phyloP scores from a whole-genome alignment of 768 basidiomycete species.

The Calvatia gigantea region DNA sequence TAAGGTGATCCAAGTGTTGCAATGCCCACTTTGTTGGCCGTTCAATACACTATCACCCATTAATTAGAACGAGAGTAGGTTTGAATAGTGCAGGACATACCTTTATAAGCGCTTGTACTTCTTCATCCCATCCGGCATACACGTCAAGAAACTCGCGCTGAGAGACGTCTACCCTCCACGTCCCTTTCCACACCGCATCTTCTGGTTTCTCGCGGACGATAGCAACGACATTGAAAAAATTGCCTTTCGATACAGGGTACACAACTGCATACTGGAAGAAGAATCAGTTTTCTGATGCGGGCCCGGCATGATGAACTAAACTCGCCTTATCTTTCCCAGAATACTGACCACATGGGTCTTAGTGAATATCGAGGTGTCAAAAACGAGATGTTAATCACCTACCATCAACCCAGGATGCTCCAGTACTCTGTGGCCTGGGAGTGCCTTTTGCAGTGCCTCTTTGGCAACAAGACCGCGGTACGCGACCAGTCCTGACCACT shows the following conservation, averaged over 20 bases:
- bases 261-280: slow-evolving; percentile 38
- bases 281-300: background rate
- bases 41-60: slow-evolving; percentile 15
- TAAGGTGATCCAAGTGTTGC: slow-evolving; percentile 17
- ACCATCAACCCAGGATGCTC: slow-evolving; percentile 15
- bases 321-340: slow-evolving; percentile 20
- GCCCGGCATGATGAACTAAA: background rate
- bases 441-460: slow-evolving; percentile 18
- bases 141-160: slow-evolving; percentile 12
- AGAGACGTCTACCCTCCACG: slow-evolving; percentile 15
- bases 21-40: slow-evolving; percentile 21
- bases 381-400: background rate
- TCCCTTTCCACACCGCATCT: slow-evolving; percentile 13
- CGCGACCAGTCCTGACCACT: slow-evolving; percentile 31
- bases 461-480: slow-evolving; percentile 32
- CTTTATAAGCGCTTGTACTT: slow-evolving; percentile 15
- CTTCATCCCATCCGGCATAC: slow-evolving; percentile 16
- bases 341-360: slow-evolving; percentile 10
- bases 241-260: slow-evolving; percentile 47
- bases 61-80: background rate
- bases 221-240: slow-evolving; percentile 43
- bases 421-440: slow-evolving; percentile 22
- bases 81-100: slow-evolving; percentile 5
- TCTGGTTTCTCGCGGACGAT: slow-evolving; percentile 22
- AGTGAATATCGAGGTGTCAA: background rate